phyloP scores from a whole-genome alignment of 2,329 filamentous ascomycete species.

The Cryphonectria parasitica region DNA sequence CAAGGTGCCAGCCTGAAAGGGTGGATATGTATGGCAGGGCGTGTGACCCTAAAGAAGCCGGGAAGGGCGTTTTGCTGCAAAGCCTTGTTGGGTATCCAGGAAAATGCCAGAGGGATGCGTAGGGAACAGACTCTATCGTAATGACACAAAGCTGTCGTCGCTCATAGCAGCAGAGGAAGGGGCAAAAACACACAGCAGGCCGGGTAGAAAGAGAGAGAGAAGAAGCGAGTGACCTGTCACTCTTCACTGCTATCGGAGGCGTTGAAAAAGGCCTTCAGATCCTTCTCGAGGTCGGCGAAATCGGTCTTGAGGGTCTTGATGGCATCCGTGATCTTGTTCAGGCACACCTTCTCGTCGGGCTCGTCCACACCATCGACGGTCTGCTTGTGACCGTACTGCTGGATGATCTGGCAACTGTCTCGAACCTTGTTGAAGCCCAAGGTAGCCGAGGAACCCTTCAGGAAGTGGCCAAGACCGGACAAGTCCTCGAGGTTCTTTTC shows the following conservation, averaged over 20 bases:
- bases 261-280: conserved; percentile 71
- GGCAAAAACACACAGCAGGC: background rate
- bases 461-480: conserved; percentile 87
- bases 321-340: conserved; percentile 71
- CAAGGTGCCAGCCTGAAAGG: conserved; percentile 18
- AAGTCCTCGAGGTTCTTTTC: conserved; percentile 72
- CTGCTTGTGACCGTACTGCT: conserved; percentile 84
- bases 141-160: conserved; percentile 4
- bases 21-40: background rate
- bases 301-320: conserved; percentile 75
- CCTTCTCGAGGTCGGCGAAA: conserved; percentile 72
- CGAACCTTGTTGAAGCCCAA: conserved; percentile 89
- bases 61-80: conserved; percentile 4
- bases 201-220: background rate
- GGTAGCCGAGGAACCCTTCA: conserved; percentile 96
- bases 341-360: conserved; percentile 67
- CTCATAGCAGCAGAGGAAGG: background rate
- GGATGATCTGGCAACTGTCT: conserved; percentile 94
- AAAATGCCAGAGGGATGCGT: conserved; percentile 2
- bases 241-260: conserved; percentile 31
- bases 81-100: conserved; percentile 5
- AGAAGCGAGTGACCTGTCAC: background rate
- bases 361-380: conserved; percentile 75
- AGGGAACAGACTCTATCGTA: background rate
- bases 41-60: conserved; percentile 1